Base-by-base conservation (phyloP, 768 basidiomycete species). In the Mycena olivaceomarginata region DNA sequence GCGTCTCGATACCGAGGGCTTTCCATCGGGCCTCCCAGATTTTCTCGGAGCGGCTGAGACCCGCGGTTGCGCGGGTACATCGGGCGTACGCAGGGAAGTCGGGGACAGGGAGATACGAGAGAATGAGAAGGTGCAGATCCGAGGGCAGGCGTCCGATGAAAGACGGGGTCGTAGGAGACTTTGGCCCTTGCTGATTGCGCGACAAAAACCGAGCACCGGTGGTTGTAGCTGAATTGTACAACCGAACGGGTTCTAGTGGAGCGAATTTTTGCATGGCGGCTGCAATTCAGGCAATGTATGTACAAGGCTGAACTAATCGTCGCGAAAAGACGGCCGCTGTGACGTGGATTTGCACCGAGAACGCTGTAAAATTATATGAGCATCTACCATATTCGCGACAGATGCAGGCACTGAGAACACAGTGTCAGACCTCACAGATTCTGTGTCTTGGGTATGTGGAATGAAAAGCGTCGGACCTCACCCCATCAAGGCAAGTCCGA, bases 11-110 rank as follows among this genome's bases (percentile, higher is more conserved):
- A 10, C 86, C 88, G 48, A 98, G 89, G 25, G 91, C 90, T 18
- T 85, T 85, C 92, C 96, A 97, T 62, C 95, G 90, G 1, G 82
- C 81, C 81, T 94, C 91, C 98, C 98, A 99, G 10, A 96, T 85
- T 6, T 86, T 85, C 69, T 98, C 97, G 74, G 95, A 93, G n/a
- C 88, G 85, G 3, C 91, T 90, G 37, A 98, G 86, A 4, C 88
- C 86, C 16, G 92, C 89, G 18, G 95, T 89, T 40, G 94, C 91
- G 70, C 93, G 90, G 70, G 90, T 95, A 53, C 88, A 89, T 62
- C 92, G 89, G 7, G 94, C 92, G 80, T 98, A 96, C 0, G 92
- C 89, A 2, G 95, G 93, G 25, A 98, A 83, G 83, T 98, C 97
- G 20, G 95, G 92, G 20, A 99, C 85, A 9, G 97, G 93, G 37